These are phyloP conservation scores for Mycosphaerella sp. DNA, from an alignment of 2,329 filamentous ascomycete species.

Conservation along the genomic window DNA sequence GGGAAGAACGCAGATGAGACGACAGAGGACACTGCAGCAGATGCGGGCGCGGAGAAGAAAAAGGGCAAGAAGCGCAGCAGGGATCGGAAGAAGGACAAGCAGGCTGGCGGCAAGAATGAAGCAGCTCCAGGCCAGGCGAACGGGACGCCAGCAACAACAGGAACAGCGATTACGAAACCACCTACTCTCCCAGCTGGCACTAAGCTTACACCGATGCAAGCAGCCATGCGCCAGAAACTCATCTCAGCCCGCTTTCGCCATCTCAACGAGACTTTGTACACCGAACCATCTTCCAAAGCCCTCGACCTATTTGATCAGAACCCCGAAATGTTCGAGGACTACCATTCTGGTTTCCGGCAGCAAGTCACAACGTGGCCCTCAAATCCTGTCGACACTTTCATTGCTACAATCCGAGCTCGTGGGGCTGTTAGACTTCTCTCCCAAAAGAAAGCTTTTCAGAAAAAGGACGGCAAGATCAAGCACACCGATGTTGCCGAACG, in stretches of 20 bases:
- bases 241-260: slow-evolving; percentile 93
- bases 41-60: slow-evolving; percentile 27
- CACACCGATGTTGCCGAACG: slow-evolving; percentile 32
- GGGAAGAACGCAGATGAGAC: slow-evolving; percentile 18
- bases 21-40: not conserved
- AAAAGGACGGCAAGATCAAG: slow-evolving; percentile 34
- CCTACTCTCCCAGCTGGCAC: slow-evolving; percentile 35
- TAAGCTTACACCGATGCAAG: slow-evolving; percentile 86
- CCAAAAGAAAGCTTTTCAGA: slow-evolving; percentile 32
- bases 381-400: slow-evolving; percentile 88
- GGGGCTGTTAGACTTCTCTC: slow-evolving; percentile 46
- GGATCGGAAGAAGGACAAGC: slow-evolving; percentile 32
- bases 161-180: slow-evolving; percentile 17
- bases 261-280: slow-evolving; percentile 95
- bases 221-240: slow-evolving; percentile 90
- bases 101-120: slow-evolving; percentile 13
- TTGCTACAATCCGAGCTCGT: slow-evolving; percentile 63
- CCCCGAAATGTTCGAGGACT: slow-evolving; percentile 91
- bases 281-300: slow-evolving; percentile 77
- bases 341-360: slow-evolving; percentile 91
- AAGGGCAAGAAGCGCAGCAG: slow-evolving; percentile 29
- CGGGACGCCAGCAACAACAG: slow-evolving; percentile 11
- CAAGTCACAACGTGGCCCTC: slow-evolving; percentile 96
- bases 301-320: slow-evolving; percentile 73
- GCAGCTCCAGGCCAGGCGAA: not conserved